These are phyloP conservation scores for Wickerhamomyces kurtzmanii DNA, from an alignment of 805 yeast genomes.

Conservation along the genomic window DNA sequence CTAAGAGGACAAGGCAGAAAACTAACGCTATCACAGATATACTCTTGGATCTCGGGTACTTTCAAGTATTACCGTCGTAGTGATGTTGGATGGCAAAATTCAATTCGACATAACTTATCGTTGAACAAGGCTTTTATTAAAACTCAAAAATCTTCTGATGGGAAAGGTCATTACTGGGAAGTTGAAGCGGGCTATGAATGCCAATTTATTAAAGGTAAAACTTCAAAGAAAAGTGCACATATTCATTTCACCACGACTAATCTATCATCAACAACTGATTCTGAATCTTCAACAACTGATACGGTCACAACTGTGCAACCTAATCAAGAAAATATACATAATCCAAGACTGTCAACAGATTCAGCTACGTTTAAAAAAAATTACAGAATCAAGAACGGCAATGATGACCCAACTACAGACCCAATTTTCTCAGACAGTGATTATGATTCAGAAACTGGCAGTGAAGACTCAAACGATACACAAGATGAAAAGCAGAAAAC, in stretches of 20 bases:
- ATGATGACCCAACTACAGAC: too few species aligned
- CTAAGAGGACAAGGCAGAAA: conserved; percentile 66
- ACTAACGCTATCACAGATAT: conserved; percentile 75
- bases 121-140: conserved; percentile 89
- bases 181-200: conserved; percentile 77
- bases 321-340: background rate
- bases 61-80: conserved; percentile 75
- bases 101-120: conserved; percentile 89
- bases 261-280: background rate
- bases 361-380: conserved; percentile 2
- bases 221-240: conserved; percentile 23
- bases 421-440: conserved; percentile 1
- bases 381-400: too few species aligned
- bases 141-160: conserved; percentile 84
- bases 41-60: conserved; percentile 83
- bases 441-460: conserved; percentile 3
- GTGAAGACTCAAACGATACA: conserved; percentile 5
- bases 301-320: background rate
- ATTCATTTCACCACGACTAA: background rate
- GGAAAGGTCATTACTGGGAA: conserved; percentile 86
- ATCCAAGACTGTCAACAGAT: conserved; percentile 2
- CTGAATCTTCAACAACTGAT: background rate
- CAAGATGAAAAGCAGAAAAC: conserved; percentile 10
- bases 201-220: conserved; percentile 61
- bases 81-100: conserved; percentile 96